These are phyloP conservation scores for Pseudomicrostroma phylloplanum DNA, from an alignment of 1,284 basidiomycete genomes.

Conservation along the genomic window DNA sequence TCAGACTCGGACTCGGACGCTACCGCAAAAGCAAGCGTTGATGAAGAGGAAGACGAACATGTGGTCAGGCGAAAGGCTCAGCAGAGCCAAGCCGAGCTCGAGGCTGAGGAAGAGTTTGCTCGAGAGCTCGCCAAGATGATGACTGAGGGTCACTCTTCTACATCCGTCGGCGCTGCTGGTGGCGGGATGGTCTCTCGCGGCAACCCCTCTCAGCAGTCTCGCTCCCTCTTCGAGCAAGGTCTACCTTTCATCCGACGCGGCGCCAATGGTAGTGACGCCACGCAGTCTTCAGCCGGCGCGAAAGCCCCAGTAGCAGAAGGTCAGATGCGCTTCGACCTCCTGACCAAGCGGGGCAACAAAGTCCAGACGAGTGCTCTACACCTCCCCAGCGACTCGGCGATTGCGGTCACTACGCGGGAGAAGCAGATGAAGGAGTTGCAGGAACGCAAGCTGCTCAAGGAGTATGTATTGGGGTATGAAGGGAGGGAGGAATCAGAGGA, in stretches of 20 bases:
- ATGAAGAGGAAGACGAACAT: not conserved
- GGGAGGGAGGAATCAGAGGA: slow-evolving; percentile 16
- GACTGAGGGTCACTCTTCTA: slow-evolving; percentile 58
- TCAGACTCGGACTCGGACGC: slow-evolving; percentile 10
- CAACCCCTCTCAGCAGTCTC: slow-evolving; percentile 9
- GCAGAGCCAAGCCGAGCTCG: slow-evolving; percentile 54
- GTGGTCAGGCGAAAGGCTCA: not conserved
- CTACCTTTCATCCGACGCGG: slow-evolving; percentile 18
- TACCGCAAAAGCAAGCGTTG: too few relatives aligned
- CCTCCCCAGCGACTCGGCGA: slow-evolving; percentile 34
- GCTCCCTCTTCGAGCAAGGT: slow-evolving; percentile 16
- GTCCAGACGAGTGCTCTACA: slow-evolving; percentile 50
- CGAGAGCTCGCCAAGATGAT: slow-evolving; percentile 89
- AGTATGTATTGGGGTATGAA: slow-evolving; percentile 53
- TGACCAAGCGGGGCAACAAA: slow-evolving; percentile 89
- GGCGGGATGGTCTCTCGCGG: slow-evolving; percentile 37
- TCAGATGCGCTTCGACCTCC: slow-evolving; percentile 87
- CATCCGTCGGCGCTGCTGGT: slow-evolving; percentile 49
- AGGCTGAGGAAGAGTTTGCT: slow-evolving; percentile 86
- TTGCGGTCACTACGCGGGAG: slow-evolving; percentile 40
- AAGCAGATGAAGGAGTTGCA: slow-evolving; percentile 40
- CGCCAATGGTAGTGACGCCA: slow-evolving; percentile 12
- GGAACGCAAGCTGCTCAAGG: slow-evolving; percentile 43
- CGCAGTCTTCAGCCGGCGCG: slow-evolving; percentile 55
- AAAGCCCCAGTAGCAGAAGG: slow-evolving; percentile 55